phyloP scores from a whole-genome alignment of 176 grass and related monocot genomes.

The Cymbopogon citratus region DNA sequence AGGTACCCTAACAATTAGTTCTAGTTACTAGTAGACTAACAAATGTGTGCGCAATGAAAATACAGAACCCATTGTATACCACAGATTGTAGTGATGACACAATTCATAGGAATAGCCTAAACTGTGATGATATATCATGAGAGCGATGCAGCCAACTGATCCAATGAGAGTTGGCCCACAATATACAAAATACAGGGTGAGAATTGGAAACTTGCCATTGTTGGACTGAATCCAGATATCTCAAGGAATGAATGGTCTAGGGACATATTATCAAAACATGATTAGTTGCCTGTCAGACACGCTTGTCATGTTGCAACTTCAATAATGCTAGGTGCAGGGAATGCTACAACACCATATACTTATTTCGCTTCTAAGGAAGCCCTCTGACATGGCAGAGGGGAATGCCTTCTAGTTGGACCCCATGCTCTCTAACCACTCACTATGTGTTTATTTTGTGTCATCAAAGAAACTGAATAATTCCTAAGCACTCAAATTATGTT shows the following conservation, averaged over 20 bases:
- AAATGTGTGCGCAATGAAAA: neutral
- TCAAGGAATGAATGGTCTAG: conserved; percentile 11
- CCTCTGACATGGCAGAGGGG: neutral
- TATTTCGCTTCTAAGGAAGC: conserved; percentile 29
- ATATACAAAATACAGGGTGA: neutral
- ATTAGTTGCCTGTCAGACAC: conserved; percentile 10
- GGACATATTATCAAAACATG: conserved; percentile 17
- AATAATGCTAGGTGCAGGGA: neutral
- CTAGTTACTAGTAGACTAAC: neutral
- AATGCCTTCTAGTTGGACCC: neutral
- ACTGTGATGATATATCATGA: neutral
- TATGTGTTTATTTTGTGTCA: conserved; percentile 2
- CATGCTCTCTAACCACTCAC: conserved; percentile 15
- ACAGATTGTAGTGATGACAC: neutral
- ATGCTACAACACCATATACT: conserved; percentile 20
- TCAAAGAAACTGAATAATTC: neutral
- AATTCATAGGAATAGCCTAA: neutral
- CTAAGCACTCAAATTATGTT: neutral
- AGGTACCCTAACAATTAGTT: neutral
- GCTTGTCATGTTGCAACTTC: conserved; percentile 13
- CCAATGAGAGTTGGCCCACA: neutral
- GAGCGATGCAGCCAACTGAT: neutral
- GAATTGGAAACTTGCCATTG: neutral
- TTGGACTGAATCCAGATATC: conserved; percentile 15
- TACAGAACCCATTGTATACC: neutral